A percentile compares a stretch with the other conserved stretches of the same genome.
phyloP scores from a whole-genome alignment of 768 basidiomycete species.

The Pulveroboletus ravenelii region DNA sequence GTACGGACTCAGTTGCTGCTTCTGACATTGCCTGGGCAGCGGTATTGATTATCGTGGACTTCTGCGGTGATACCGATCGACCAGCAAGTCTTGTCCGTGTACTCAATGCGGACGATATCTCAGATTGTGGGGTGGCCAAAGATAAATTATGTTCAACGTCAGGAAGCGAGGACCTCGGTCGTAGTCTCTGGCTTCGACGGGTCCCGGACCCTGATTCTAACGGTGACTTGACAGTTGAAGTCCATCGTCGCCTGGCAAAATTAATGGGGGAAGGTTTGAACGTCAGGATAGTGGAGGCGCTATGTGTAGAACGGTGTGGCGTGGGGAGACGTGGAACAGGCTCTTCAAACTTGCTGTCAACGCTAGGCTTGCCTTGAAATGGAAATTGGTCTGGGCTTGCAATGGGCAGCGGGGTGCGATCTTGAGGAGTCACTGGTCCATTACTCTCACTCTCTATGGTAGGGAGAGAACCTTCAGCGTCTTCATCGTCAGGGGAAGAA shows the following conservation, averaged over 20 bases:
- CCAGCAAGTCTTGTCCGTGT: slow-evolving; percentile 29
- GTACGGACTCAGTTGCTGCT: slow-evolving; percentile 27
- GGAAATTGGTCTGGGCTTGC: slow-evolving; percentile 30
- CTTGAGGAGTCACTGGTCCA: slow-evolving; percentile 56
- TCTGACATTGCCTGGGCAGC: slow-evolving; percentile 23
- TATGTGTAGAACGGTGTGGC: slow-evolving; percentile 18
- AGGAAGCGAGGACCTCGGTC: slow-evolving; percentile 27
- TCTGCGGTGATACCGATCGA: slow-evolving; percentile 33
- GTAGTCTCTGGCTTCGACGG: slow-evolving; percentile 34
- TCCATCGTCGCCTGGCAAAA: slow-evolving; percentile 62
- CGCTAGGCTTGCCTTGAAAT: slow-evolving; percentile 15
- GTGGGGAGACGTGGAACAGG: slow-evolving; percentile 19
- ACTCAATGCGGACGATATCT: slow-evolving; percentile 26
- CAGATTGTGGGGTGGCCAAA: slow-evolving; percentile 22
- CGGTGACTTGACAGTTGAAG: slow-evolving; percentile 35
- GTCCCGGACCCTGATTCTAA: slow-evolving; percentile 31
- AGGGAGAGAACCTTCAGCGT: slow-evolving; percentile 29
- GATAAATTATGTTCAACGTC: slow-evolving; percentile 29
- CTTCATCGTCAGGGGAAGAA: slow-evolving; percentile 32
- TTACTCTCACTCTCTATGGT: slow-evolving; percentile 44
- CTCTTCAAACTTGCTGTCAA: slow-evolving; percentile 21
- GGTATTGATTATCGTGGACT: slow-evolving; percentile 20
- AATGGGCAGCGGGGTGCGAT: slow-evolving; percentile 41
- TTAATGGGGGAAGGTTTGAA: slow-evolving; percentile 61
- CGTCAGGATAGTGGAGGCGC: slow-evolving; percentile 40